These are phyloP conservation scores for Rhododendron kiyosumense DNA, from an alignment of 148 eudicot genomes.

Conservation along the genomic window DNA sequence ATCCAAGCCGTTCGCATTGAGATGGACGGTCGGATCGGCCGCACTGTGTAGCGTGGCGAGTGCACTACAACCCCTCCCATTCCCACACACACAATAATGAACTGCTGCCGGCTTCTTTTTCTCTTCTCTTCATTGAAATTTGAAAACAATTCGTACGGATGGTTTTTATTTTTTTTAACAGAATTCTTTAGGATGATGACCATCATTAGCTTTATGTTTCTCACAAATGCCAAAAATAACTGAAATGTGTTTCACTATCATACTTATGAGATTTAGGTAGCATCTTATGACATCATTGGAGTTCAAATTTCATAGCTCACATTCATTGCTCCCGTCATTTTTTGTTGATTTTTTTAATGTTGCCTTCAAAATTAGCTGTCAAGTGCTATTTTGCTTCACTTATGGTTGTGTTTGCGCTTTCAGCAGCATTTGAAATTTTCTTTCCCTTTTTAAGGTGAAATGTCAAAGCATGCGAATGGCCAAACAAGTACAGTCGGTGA, in stretches of 20 bases:
- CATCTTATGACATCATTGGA: not conserved
- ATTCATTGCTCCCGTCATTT: not conserved
- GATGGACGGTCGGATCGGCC: too few species aligned
- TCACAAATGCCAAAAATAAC: not conserved
- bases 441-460: not conserved
- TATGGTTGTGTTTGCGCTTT: not conserved
- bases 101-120: not conserved
- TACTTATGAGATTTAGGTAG: not conserved
- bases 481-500: conserved; percentile 2
- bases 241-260: not conserved
- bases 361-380: not conserved
- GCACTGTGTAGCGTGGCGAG: too few species aligned
- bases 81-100: not conserved
- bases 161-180: not conserved
- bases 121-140: not conserved
- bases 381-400: not conserved
- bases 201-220: not conserved
- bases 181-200: not conserved
- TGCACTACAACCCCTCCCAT: too few species aligned
- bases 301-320: not conserved
- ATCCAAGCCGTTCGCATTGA: too few species aligned
- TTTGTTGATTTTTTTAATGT: not conserved
- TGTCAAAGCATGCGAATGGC: conserved; percentile 10
- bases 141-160: not conserved
- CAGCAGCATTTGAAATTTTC: not conserved